Base-by-base conservation (phyloP, 768 basidiomycete genomes). In the Terana coerulea region DNA sequence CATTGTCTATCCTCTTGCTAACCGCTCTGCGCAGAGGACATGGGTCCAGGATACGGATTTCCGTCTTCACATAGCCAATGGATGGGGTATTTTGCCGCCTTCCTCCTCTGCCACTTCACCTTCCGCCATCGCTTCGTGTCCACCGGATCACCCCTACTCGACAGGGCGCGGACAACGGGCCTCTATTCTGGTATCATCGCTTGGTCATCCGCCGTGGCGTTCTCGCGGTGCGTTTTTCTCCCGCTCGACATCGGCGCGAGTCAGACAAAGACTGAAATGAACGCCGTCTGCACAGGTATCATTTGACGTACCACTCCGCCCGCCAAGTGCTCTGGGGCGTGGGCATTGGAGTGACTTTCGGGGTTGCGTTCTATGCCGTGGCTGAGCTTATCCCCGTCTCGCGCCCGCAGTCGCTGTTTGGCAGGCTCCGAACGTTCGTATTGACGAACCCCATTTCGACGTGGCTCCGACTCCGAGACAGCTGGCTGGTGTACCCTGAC, bases 1-100 rank as follows among this genome's bases (percentile, higher is more conserved):
- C 2, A 30, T 9, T 21, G 30, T 11, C 19, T 31, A 33, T 17
- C 34, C 42, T 5, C 11, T 24, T 5, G 30, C 4, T 26, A n/a
- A 33, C 31, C 5, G 7, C 15, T 41, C 33, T 41, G 10, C 39
- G 10, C 59, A 85, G 85, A 74, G 36, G 75, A 74, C 49, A 65
- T 80, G 41, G 84, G 83, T 17, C 77, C 77, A 49, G 90, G 90
- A 12, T 92, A 91, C 62, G 91, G 89, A 6, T 92, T 92, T 59
- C 91, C 91, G 0, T 91, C 90, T 0, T 91, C 88, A 12, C 91
- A 93, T 62, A 89, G 88, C 66, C 91, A 93, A 67, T 91, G 85
- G 64, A 91, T 93, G 91, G 91, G 82, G 14, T 93, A 88, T 67
- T 92, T 93, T 57, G 75, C 84, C 5, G 74, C 88, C 0, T 93